Base-by-base conservation (phyloP, 306 rosid genomes). In the Astragalus membranaceus region DNA sequence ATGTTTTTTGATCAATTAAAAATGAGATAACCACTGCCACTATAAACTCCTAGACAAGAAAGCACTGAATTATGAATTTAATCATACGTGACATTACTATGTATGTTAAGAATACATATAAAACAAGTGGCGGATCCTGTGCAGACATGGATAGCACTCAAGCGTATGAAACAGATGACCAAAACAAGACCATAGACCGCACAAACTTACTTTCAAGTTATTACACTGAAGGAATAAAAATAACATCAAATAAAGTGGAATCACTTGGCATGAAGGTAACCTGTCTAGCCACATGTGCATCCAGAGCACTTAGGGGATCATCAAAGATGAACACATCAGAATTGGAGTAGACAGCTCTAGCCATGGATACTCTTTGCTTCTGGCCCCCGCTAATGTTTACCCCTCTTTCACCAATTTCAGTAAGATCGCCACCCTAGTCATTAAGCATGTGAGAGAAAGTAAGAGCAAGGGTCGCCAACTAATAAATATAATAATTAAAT, bases 381-480 rank as follows among this genome's bases (percentile, higher is more conserved):
- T 94, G 97, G 39, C 98, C 98, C 36, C 98, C 98, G 10, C 98
- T 94, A 67, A 94, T 90, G 82, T 94, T 94, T 26, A 94, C 90
- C 56, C 98, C 98, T 72, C 97, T 89, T 84, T 94, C 98, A 15
- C 98, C 98, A 73, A 94, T 94, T 80, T 93, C 98, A 64, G 98
- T 93, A 61, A 85, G 86, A 82, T 93, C 98, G 49, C 77, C 85
- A 17, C 97, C 98, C 96, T 88, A 50, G 56, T 62, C 39, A 75
- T 72, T 43, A 50, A 71, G 59, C 64, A 70, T 39, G 84, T 64
- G 7, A 58, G 39, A 69, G 47, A 63, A 57, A 65, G 47, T 59
- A 57, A 23, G 47, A 59, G 75, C 66, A 70, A 58, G 48, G 16
- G 44, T 35, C 61, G 67, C 74, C 51, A 14, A 48, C 52, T 49